Evolutionary conservation across 768 basidiomycete species (phyloP), one percentile per base, ranked within the genome.

Genomic region (Hypholoma fasciculare): DNA sequence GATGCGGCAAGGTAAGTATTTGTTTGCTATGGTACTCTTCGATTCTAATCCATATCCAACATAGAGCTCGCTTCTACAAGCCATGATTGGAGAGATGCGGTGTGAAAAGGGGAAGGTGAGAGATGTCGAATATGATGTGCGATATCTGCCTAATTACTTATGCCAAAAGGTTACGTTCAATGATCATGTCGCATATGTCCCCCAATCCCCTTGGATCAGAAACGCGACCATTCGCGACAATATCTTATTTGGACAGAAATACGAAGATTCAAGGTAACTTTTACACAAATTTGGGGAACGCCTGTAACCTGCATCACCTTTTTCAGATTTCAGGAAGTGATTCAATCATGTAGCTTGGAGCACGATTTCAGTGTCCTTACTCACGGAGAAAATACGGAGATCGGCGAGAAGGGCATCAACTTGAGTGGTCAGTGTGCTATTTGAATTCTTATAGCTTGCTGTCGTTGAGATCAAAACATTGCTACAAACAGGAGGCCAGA

Each of bases 341-440:
- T 90, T 55, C 67, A 74, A 4, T 87, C 89, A 0, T 94, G 91
- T 64, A 84, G 84, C 37, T 72, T 94, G 48, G 79, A 82, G 54
- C 84, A 83, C 30, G 92, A 94, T 69, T 74, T 94, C 3, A 82
- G 84, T 40, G 82, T 89, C 61, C 75, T 94, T 9, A 85, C 89
- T 0, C 71, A 89, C 49, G 88, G 88, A 4, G 87, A 90, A 67
- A 61, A 76, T 38, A 89, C 88, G 0, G 84, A 87, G 69, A 87
- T 90, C 49, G 89, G 89, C 20, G 90, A 94, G 72, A 87, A 87
- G 66, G 92, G 90, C 0, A 86, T 88, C 61, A 87, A 84, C 69
- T 70, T 87, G 39, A 85, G 83, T 61, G 86, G 86, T 77, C 66
- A 61, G 67, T 67, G n/a, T 19, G 39, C 16, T 1, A 12, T 54